Conservation (phyloP, 202 grass and related monocot species). For the Panicum virgatum region DNA sequence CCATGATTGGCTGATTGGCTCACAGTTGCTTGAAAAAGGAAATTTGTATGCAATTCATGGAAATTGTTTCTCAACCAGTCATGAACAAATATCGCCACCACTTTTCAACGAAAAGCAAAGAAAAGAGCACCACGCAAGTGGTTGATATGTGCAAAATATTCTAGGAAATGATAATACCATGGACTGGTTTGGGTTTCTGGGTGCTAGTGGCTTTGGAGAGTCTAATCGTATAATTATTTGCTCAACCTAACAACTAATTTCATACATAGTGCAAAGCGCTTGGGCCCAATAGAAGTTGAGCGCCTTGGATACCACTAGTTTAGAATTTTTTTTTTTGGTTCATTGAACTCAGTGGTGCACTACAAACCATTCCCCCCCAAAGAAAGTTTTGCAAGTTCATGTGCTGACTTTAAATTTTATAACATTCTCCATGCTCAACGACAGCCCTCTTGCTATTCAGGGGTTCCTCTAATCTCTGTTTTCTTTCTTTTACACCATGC, state of each 20-base stretch:
- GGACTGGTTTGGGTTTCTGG: conserved; percentile 47
- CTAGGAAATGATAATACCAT: conserved; percentile 48
- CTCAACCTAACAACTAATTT: conserved; percentile 31
- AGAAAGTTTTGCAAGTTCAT: conserved; percentile 29
- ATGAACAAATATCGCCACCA: conserved; percentile 38
- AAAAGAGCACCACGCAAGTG: conserved; percentile 28
- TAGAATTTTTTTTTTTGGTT: conserved; percentile 16
- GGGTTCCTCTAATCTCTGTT: background rate
- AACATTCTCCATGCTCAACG: conserved; percentile 14
- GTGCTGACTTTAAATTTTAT: conserved; percentile 37
- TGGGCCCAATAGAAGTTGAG: conserved; percentile 30
- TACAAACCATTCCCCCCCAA: conserved; percentile 7
- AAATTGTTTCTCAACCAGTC: conserved; percentile 39
- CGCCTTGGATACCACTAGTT: conserved; percentile 25
- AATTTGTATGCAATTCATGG: conserved; percentile 36
- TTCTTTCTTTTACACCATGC: background rate
- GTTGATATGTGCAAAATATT: conserved; percentile 39
- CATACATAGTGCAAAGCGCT: conserved; percentile 15
- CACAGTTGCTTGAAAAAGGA: conserved; percentile 39
- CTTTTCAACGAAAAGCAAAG: conserved; percentile 38
- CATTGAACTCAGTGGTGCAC: conserved; percentile 36
- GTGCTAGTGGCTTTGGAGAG: conserved; percentile 33
- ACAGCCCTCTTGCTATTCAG: background rate
- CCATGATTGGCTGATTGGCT: conserved; percentile 54
- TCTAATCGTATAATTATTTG: conserved; percentile 40